Evolutionary conservation across 768 basidiomycete genomes (phyloP).

Genomic region (Porphyrellus cyaneotinctus): DNA sequence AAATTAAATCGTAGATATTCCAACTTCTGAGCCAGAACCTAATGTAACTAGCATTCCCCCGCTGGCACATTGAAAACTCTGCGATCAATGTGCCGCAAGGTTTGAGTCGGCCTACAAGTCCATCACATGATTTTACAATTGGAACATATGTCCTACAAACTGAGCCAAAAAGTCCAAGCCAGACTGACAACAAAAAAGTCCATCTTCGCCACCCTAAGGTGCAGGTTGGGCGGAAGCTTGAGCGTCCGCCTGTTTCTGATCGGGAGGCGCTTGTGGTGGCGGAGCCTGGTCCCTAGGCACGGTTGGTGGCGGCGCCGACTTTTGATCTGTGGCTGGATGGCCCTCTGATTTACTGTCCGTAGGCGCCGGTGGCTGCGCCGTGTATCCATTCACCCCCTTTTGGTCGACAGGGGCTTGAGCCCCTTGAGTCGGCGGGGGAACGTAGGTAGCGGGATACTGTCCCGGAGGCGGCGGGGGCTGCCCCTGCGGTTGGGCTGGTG

Average conservation of each 20-base stretch:
- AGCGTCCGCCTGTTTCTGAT: constrained; percentile 8
- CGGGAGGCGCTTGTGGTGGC: background rate
- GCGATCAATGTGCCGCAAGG: too few species aligned
- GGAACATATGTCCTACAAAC: too few species aligned
- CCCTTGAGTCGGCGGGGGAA: background rate
- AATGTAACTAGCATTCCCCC: background rate
- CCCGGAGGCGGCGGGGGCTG: background rate
- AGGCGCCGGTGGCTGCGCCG: background rate
- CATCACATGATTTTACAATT: too few species aligned
- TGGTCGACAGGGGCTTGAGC: constrained; percentile 6
- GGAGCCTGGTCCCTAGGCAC: background rate
- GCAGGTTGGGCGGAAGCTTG: background rate
- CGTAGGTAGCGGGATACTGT: background rate
- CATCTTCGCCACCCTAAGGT: too few species aligned
- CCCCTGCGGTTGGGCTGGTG: too few species aligned
- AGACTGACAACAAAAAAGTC: background rate
- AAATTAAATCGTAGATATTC: background rate
- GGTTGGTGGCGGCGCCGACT: background rate
- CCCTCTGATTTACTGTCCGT: background rate
- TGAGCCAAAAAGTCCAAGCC: background rate
- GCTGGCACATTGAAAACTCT: too few species aligned
- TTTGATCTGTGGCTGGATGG: background rate
- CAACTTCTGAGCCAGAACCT: too few species aligned
- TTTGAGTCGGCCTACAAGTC: too few species aligned
- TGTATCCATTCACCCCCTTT: constrained; percentile 1